phyloP scores from a whole-genome alignment of 1,139 yeast genomes.

The Saccharomyces pastorianus region DNA sequence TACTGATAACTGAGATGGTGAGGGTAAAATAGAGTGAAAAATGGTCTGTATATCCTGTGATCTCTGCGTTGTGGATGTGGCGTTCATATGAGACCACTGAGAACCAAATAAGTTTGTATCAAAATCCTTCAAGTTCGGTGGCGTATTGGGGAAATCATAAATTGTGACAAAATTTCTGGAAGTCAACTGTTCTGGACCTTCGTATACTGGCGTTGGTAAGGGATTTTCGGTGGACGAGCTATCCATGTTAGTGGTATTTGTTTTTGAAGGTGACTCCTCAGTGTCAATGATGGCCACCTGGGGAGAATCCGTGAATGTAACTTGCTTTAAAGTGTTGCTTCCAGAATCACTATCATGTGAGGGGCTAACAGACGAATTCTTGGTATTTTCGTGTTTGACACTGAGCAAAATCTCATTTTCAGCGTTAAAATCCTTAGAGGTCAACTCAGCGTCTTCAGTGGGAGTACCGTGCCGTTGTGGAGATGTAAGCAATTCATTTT shows the following conservation, averaged over 20 bases:
- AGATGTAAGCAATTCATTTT: too few species aligned
- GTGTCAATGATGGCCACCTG: constrained; percentile 14
- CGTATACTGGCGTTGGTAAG: constrained; percentile 31
- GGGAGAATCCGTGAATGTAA: constrained; percentile 16
- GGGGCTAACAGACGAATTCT: too few species aligned
- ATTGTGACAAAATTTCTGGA: constrained; percentile 44
- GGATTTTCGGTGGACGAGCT: neutral
- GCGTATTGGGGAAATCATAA: constrained; percentile 38
- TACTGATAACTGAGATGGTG: neutral
- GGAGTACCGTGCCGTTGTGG: too few species aligned
- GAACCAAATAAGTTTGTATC: constrained; percentile 51
- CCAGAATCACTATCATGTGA: too few species aligned
- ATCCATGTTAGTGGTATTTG: neutral
- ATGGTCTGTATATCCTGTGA: constrained; percentile 26
- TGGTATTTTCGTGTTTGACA: neutral
- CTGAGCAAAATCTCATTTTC: too few species aligned
- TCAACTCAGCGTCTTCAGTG: too few species aligned
- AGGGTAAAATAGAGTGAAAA: neutral
- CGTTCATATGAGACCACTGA: constrained; percentile 35
- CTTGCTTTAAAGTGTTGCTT: constrained; percentile 8
- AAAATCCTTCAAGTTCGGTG: constrained; percentile 26
- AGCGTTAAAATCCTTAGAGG: too few species aligned
- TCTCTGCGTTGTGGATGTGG: neutral
- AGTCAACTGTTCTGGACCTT: constrained; percentile 60
- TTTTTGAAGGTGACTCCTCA: constrained; percentile 10